Evolutionary conservation across 768 basidiomycete genomes (phyloP).

Genomic region (Boletus speciosus): DNA sequence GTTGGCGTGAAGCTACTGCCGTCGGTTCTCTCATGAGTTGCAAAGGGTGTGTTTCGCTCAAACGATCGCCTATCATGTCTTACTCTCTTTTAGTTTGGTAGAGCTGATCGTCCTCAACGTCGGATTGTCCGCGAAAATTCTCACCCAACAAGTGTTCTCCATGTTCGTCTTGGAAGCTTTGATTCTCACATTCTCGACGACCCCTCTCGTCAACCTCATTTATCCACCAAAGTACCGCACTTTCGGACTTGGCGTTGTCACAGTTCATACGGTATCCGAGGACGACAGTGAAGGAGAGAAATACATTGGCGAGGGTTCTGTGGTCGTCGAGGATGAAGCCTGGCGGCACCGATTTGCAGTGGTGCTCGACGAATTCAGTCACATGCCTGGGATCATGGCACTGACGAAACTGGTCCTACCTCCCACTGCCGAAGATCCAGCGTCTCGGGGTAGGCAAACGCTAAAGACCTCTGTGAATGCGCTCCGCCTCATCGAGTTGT

Average conservation of each 20-base stretch:
- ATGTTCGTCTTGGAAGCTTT: slow-evolving; percentile 93
- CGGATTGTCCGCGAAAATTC: slow-evolving; percentile 74
- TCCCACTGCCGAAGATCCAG: slow-evolving; percentile 10
- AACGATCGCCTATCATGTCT: not conserved
- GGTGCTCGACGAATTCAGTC: slow-evolving; percentile 88
- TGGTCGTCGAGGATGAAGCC: slow-evolving; percentile 1
- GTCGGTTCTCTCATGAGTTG: slow-evolving; percentile 95
- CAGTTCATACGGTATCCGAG: not conserved
- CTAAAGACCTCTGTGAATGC: slow-evolving; percentile 50
- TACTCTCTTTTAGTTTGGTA: slow-evolving; percentile 54
- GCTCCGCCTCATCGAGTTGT: slow-evolving; percentile 85
- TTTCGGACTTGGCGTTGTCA: slow-evolving; percentile 34
- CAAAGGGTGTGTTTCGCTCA: slow-evolving; percentile 66
- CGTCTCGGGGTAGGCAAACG: not conserved
- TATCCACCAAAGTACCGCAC: slow-evolving; percentile 64
- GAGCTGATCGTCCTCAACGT: slow-evolving; percentile 97
- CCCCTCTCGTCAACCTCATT: slow-evolving; percentile 64
- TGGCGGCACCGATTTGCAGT: slow-evolving; percentile 59
- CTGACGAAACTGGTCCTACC: slow-evolving; percentile 76
- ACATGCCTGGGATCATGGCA: slow-evolving; percentile 87
- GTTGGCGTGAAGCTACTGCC: slow-evolving; percentile 74
- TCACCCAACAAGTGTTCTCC: slow-evolving; percentile 78
- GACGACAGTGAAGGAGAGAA: not conserved
- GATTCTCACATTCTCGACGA: slow-evolving; percentile 84
- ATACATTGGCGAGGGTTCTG: not conserved